Conservation (phyloP, 257 asterid species). For the Capsicum baccatum region DNA sequence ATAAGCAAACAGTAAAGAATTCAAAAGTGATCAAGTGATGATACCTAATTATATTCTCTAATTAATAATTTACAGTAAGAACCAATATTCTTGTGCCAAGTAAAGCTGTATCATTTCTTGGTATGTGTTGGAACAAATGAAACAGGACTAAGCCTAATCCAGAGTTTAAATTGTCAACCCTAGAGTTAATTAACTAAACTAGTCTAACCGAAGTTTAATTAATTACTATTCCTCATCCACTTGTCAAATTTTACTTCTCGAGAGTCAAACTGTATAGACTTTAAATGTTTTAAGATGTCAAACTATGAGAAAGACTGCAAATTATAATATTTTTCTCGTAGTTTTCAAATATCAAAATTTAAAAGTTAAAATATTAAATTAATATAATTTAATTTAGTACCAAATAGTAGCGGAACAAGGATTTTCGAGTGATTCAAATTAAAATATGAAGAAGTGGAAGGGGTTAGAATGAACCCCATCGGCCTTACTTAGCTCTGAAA, state of each 20-base stretch:
- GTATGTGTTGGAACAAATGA: conserved; percentile 61
- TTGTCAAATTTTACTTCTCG: not conserved
- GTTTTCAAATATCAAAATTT: too few species aligned
- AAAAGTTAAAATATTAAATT: too few species aligned
- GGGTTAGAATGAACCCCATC: too few species aligned
- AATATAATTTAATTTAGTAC: too few species aligned
- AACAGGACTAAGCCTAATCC: conserved; percentile 52
- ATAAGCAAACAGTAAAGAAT: conserved; percentile 39
- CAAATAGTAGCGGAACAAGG: too few species aligned
- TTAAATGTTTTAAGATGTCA: not conserved
- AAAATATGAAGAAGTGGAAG: too few species aligned
- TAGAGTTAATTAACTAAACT: conserved; percentile 52
- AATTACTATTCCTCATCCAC: not conserved
- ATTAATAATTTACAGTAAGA: not conserved
- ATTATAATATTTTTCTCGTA: too few species aligned
- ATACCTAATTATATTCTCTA: conserved; percentile 48
- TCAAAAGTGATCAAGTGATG: conserved; percentile 40
- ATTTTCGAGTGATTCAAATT: too few species aligned
- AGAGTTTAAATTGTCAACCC: conserved; percentile 49
- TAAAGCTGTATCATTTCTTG: conserved; percentile 48
- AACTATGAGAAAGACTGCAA: not conserved
- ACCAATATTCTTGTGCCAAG: conserved; percentile 35
- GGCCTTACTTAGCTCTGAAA: too few species aligned
- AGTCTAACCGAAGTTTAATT: conserved; percentile 35
- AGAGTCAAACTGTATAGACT: not conserved